Percentiles rank a stretch among this genome's conserved stretches.
Evolutionary conservation across 2,329 filamentous ascomycete genomes (phyloP).

Genomic region (Colletotrichum falcatum): DNA sequence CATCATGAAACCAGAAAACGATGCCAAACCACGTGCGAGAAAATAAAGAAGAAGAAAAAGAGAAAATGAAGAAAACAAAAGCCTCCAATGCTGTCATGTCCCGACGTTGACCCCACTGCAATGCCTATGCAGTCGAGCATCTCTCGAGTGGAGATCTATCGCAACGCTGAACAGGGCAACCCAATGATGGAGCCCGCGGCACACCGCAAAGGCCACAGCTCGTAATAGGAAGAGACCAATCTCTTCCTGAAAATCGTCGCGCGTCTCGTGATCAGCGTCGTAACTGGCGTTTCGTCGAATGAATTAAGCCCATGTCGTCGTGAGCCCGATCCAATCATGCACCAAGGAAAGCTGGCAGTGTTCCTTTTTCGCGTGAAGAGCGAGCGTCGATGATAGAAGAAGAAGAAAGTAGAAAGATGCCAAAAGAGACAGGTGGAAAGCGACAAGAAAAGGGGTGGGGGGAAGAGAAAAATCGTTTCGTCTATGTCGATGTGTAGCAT

Average conservation of each 20-base stretch:
- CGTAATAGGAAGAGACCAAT: conserved; percentile 18
- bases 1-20: conserved; percentile 21
- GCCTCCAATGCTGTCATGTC: conserved; percentile 27
- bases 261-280: conserved; percentile 36
- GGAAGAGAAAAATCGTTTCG: conserved; percentile 35
- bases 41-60: background rate
- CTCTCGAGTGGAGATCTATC: conserved; percentile 1
- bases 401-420: conserved; percentile 10
- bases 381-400: conserved; percentile 32
- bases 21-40: conserved; percentile 25
- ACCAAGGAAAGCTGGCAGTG: conserved; percentile 2
- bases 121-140: conserved; percentile 19
- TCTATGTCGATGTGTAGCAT: conserved; percentile 42
- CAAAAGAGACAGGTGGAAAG: conserved; percentile 25
- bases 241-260: conserved; percentile 24
- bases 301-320: conserved; percentile 28
- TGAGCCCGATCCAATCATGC: conserved; percentile 37
- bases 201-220: conserved; percentile 11
- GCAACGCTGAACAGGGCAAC: background rate
- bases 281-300: conserved; percentile 31
- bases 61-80: background rate
- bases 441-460: conserved; percentile 3
- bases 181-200: background rate
- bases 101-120: conserved; percentile 30
- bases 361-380: conserved; percentile 7